Evolutionary conservation across 2,329 filamentous ascomycete genomes (phyloP).

Genomic region (Annulohypoxylon truncatum): DNA sequence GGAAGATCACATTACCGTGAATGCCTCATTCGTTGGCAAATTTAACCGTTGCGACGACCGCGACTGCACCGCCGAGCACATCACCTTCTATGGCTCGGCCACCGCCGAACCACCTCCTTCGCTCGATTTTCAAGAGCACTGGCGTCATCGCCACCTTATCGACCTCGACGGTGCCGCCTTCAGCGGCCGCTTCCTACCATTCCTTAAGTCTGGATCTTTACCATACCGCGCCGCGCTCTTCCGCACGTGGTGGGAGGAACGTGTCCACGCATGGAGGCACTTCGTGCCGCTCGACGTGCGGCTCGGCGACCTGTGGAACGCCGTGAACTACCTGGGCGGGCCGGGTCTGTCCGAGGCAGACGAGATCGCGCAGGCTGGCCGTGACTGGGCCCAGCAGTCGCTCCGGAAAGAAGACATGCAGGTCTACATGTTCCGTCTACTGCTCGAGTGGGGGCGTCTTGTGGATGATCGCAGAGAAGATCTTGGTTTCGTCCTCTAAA

Average conservation of each 20-base stretch:
- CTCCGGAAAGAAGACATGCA: slow-evolving; percentile 68
- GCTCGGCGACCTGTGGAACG: slow-evolving; percentile 45
- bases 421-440: slow-evolving; percentile 66
- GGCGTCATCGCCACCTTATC: slow-evolving; percentile 64
- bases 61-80: slow-evolving; percentile 50
- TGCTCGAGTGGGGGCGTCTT: slow-evolving; percentile 61
- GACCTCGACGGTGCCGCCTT: slow-evolving; percentile 69
- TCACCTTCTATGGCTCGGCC: slow-evolving; percentile 49
- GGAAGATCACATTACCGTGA: slow-evolving; percentile 38
- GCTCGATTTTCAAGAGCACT: slow-evolving; percentile 52
- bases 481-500: slow-evolving; percentile 48
- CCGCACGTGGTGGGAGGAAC: slow-evolving; percentile 72
- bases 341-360: slow-evolving; percentile 52
- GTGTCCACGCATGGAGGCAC: slow-evolving; percentile 71
- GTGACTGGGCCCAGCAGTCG: slow-evolving; percentile 65
- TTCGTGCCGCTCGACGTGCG: slow-evolving; percentile 70
- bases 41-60: slow-evolving; percentile 50
- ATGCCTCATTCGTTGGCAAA: slow-evolving; percentile 56
- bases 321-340: slow-evolving; percentile 47
- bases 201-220: slow-evolving; percentile 63
- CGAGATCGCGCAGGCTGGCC: slow-evolving; percentile 64
- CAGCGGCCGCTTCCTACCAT: slow-evolving; percentile 61
- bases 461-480: slow-evolving; percentile 55
- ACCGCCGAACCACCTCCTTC: slow-evolving; percentile 38
- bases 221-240: slow-evolving; percentile 71